These are phyloP conservation scores for Xylaria flabelliformis DNA, from an alignment of 495 filamentous ascomycete species.

Conservation along the genomic window DNA sequence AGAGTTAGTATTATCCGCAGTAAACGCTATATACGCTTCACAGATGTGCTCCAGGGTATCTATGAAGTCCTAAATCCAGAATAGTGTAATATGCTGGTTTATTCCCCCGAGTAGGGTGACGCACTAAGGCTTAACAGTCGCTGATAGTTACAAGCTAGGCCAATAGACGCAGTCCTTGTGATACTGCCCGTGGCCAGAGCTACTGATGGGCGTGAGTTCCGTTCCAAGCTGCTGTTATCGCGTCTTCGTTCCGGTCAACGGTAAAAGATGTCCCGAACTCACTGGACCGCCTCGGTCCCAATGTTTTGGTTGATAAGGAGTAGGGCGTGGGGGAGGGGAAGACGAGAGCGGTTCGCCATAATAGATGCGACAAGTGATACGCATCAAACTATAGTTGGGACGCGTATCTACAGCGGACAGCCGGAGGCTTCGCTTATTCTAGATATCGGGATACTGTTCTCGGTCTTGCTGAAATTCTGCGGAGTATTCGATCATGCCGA, in stretches of 20 bases:
- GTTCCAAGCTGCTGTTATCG: neutral
- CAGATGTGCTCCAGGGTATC: neutral
- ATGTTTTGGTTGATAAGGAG: neutral
- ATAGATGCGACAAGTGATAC: neutral
- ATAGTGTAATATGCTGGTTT: neutral
- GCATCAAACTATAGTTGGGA: neutral
- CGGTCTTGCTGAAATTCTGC: neutral
- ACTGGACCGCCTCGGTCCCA: neutral
- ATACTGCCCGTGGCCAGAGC: neutral
- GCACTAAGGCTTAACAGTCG: neutral
- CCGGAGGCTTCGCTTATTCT: neutral
- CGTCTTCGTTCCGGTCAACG: neutral
- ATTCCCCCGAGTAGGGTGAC: neutral
- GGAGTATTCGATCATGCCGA: neutral
- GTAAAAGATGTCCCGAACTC: neutral
- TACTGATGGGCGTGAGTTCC: neutral
- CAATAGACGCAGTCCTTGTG: neutral
- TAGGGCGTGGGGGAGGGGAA: neutral
- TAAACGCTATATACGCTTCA: neutral
- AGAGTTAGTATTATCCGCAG: neutral
- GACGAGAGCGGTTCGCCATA: neutral
- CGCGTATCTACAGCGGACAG: neutral
- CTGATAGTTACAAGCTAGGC: neutral
- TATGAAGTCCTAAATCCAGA: neutral
- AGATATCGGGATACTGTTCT: neutral